phyloP scores from a whole-genome alignment of 1,139 yeast species.

The Protomyces inundatus region DNA sequence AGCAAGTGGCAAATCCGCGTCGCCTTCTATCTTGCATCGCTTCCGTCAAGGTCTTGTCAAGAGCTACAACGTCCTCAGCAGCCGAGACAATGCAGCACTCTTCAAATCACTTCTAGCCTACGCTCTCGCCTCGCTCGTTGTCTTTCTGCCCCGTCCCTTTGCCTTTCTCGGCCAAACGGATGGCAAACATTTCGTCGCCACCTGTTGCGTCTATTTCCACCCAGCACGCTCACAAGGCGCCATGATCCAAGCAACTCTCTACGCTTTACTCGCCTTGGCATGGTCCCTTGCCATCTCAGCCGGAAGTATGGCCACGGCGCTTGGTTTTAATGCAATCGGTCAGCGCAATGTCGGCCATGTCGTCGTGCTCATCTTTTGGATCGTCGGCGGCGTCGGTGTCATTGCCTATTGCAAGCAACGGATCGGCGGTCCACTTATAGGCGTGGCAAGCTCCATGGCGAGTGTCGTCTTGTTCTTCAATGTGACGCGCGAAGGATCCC shows the following conservation, averaged over 20 bases:
- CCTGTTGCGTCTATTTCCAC: conserved; percentile 79
- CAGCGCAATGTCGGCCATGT: conserved; percentile 51
- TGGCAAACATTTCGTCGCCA: conserved; percentile 75
- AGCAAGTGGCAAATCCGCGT: background rate
- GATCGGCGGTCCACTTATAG: conserved; percentile 63
- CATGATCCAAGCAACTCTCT: conserved; percentile 68
- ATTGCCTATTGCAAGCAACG: conserved; percentile 67
- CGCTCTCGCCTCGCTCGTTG: conserved; percentile 65
- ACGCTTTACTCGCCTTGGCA: conserved; percentile 52
- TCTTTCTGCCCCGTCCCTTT: conserved; percentile 59
- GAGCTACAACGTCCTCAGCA: background rate
- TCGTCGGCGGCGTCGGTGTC: conserved; percentile 57
- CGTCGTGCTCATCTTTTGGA: conserved; percentile 50
- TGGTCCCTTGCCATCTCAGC: conserved; percentile 57
- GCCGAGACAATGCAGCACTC: conserved; percentile 34
- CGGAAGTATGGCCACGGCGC: conserved; percentile 51
- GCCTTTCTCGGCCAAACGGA: conserved; percentile 58
- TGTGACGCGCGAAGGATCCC: conserved; percentile 69
- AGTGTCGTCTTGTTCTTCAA: conserved; percentile 67
- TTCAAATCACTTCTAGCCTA: conserved; percentile 69
- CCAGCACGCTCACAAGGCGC: conserved; percentile 76
- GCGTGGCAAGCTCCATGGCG: conserved; percentile 75
- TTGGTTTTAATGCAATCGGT: conserved; percentile 47
- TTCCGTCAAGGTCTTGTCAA: background rate
- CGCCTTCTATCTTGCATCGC: too few relatives aligned